A percentile compares a stretch with the other conserved stretches of the same genome.
Conservation (phyloP, 1,139 yeast genomes). For the Zhuliangozyma blackwelliae region DNA sequence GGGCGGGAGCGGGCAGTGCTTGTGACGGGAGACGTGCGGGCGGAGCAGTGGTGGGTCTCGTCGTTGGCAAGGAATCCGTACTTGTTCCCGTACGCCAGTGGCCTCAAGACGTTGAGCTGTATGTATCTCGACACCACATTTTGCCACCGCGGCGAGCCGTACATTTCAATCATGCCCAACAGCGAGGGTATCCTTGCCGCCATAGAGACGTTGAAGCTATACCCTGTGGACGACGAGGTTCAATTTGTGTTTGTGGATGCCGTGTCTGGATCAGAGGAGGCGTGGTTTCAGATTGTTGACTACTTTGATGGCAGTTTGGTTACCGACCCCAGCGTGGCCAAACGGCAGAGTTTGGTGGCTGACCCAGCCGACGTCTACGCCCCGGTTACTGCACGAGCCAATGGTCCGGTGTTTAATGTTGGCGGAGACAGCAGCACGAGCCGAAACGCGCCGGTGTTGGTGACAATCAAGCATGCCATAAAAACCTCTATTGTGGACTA, state of each 20-base stretch:
- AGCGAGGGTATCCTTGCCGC: constrained; percentile 36
- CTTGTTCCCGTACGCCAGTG: constrained; percentile 41
- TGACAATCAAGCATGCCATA: constrained; percentile 33
- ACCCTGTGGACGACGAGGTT: constrained; percentile 42
- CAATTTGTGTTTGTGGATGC: constrained; percentile 38
- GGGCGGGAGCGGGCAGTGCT: constrained; percentile 30
- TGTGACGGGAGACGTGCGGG: constrained; percentile 58
- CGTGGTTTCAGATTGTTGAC: constrained; percentile 40
- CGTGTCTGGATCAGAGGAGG: constrained; percentile 55
- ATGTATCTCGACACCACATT: constrained; percentile 59
- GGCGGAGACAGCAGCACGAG: not conserved
- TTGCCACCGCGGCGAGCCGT: constrained; percentile 48
- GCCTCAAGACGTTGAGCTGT: constrained; percentile 33
- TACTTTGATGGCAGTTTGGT: constrained; percentile 30
- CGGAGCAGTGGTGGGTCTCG: constrained; percentile 52
- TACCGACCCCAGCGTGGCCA: constrained; percentile 19
- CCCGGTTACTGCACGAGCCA: no score
- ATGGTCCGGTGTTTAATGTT: no score
- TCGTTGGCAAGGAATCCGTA: constrained; percentile 32
- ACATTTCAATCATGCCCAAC: constrained; percentile 40
- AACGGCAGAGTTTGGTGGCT: no score
- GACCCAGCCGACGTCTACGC: no score
- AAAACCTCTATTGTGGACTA: constrained; percentile 36
- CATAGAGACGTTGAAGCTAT: constrained; percentile 29
- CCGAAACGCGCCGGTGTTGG: constrained; percentile 4